A percentile compares a stretch with the other conserved stretches of the same genome.
Conservation (phyloP, 495 filamentous ascomycete genomes). For the Daldinia grandis region DNA sequence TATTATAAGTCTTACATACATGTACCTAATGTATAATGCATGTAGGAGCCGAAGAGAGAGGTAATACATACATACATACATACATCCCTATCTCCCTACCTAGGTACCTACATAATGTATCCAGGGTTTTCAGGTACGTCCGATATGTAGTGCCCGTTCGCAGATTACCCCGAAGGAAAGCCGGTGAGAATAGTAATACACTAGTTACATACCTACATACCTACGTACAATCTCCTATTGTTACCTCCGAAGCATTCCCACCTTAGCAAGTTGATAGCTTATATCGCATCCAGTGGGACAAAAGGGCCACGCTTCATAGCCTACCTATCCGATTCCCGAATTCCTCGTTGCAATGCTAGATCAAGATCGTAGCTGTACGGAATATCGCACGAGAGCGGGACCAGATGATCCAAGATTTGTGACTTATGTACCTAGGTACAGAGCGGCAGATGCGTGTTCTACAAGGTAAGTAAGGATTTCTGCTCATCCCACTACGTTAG, state of each 20-base stretch:
- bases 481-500: conserved; percentile 9
- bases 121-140: not conserved
- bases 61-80: no score
- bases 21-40: no score
- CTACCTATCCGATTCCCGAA: conserved; percentile 9
- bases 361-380: conserved; percentile 37
- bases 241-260: conserved; percentile 8
- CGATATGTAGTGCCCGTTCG: not conserved
- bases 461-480: conserved; percentile 7
- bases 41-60: not conserved
- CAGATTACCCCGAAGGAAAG: conserved; percentile 24
- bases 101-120: no score
- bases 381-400: conserved; percentile 37
- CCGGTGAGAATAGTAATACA: not conserved
- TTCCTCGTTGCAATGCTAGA: conserved; percentile 33
- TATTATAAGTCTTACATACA: not conserved
- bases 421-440: conserved; percentile 18
- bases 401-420: conserved; percentile 38
- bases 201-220: not conserved
- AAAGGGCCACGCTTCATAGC: not conserved
- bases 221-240: not conserved
- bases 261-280: not conserved
- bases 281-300: conserved; percentile 19
- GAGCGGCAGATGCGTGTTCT: conserved; percentile 8
- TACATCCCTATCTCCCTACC: no score